Percentiles rank a stretch among this genome's conserved stretches.
These are phyloP conservation scores for Strobilomyces echinocephalus DNA, from an alignment of 768 basidiomycete genomes.

Conservation along the genomic window DNA sequence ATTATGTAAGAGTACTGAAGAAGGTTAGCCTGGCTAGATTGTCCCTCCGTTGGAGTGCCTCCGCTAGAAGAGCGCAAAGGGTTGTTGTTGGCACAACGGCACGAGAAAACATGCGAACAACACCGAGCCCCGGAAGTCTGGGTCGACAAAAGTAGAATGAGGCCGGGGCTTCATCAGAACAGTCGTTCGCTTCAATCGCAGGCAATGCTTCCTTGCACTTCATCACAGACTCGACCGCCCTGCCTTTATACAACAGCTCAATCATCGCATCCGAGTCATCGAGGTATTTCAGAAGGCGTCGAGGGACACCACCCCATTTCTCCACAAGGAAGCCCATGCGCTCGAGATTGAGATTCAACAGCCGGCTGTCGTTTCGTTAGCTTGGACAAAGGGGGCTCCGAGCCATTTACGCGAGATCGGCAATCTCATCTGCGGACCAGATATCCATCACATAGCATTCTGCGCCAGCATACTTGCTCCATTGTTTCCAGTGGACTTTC, in stretches of 20 bases:
- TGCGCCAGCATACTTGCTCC: neutral
- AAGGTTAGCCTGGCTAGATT: neutral
- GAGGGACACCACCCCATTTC: neutral
- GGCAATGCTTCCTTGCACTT: neutral
- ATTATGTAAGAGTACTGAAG: too few relatives aligned
- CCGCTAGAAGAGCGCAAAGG: neutral
- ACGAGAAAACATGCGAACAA: neutral
- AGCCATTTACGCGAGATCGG: neutral
- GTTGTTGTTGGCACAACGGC: neutral
- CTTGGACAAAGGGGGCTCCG: neutral
- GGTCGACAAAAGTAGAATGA: neutral
- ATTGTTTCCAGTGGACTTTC: neutral
- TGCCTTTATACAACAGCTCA: accelerated
- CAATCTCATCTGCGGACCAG: neutral
- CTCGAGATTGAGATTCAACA: neutral
- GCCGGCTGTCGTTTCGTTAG: neutral
- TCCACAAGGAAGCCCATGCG: neutral
- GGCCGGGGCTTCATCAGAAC: neutral
- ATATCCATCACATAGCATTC: neutral
- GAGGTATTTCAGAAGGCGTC: neutral
- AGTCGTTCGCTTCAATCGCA: neutral
- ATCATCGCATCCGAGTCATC: neutral
- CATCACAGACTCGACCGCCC: accelerated
- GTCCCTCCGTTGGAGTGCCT: neutral
- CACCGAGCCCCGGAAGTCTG: too few relatives aligned